Conservation (phyloP, 495 filamentous ascomycete species). For the Trichocladium uniseriatum region DNA sequence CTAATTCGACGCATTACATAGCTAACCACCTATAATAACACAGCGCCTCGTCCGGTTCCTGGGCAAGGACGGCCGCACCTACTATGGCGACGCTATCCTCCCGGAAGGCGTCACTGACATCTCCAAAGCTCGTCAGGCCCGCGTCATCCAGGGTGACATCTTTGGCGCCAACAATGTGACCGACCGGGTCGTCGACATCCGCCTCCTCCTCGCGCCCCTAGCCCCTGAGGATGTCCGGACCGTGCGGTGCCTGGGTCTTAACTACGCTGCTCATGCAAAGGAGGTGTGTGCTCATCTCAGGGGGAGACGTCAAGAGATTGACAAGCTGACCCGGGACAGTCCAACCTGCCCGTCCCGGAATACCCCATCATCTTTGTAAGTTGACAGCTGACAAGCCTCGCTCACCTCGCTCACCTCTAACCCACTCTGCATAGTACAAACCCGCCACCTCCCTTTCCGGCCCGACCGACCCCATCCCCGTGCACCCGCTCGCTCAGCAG, state of each 20-base stretch:
- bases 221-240: slow-evolving; percentile 59
- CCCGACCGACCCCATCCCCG: slow-evolving; percentile 59
- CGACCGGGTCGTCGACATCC: slow-evolving; percentile 56
- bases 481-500: slow-evolving; percentile 48
- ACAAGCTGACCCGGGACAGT: slow-evolving; percentile 25
- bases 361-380: slow-evolving; percentile 68
- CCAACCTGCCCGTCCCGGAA: slow-evolving; percentile 63
- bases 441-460: slow-evolving; percentile 62
- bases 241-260: slow-evolving; percentile 71
- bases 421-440: slow-evolving; percentile 54
- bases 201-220: slow-evolving; percentile 58
- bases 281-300: slow-evolving; percentile 37
- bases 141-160: slow-evolving; percentile 62
- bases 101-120: slow-evolving; percentile 59
- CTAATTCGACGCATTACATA: too few species aligned
- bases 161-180: slow-evolving; percentile 65
- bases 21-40: neutral
- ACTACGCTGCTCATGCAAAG: slow-evolving; percentile 73
- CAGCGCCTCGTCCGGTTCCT: slow-evolving; percentile 75
- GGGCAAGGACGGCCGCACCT: slow-evolving; percentile 61
- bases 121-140: slow-evolving; percentile 54
- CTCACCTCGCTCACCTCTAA: neutral
- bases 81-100: slow-evolving; percentile 79
- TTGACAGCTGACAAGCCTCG: neutral
- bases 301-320: neutral